Conservation (phyloP, 352 stramenopile genomes). For the Pythium insidiosum region DNA sequence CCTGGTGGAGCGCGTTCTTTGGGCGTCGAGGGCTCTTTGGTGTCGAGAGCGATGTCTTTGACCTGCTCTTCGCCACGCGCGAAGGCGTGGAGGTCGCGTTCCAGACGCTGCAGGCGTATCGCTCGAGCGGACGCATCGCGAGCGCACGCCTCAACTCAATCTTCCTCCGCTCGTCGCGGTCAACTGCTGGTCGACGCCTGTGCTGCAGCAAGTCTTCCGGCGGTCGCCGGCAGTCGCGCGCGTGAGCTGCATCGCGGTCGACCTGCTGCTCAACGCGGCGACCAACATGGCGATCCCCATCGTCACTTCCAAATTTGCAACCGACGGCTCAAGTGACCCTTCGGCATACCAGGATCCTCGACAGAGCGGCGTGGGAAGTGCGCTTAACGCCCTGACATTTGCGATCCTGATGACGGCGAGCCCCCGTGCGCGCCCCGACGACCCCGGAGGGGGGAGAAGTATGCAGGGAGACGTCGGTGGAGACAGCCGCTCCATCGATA, state of each 20-base stretch:
- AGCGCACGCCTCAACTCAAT: constrained; percentile 12
- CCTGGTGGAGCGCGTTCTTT: neutral
- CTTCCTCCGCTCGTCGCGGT: constrained; percentile 8
- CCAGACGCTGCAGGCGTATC: constrained; percentile 7
- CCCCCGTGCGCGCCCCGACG: no score
- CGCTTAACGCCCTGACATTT: no score
- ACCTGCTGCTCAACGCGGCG: neutral
- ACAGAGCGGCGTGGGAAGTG: no score
- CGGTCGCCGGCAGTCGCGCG: neutral
- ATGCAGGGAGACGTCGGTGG: no score
- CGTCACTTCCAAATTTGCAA: no score
- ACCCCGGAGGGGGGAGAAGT: no score
- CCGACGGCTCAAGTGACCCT: no score
- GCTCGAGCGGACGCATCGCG: constrained; percentile 3
- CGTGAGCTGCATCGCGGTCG: neutral
- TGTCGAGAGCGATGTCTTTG: neutral
- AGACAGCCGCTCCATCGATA: no score
- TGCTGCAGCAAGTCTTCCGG: constrained; percentile 2
- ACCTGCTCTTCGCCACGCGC: neutral
- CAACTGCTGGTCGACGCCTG: constrained; percentile 18
- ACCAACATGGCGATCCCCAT: neutral
- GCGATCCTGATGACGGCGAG: no score
- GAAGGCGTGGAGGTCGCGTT: constrained; percentile 4
- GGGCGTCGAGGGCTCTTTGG: neutral
- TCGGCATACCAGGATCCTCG: no score